A percentile compares a stretch with the other conserved stretches of the same genome.
phyloP scores from a whole-genome alignment of 768 basidiomycete species.

The Termitomyces eurrhizus region DNA sequence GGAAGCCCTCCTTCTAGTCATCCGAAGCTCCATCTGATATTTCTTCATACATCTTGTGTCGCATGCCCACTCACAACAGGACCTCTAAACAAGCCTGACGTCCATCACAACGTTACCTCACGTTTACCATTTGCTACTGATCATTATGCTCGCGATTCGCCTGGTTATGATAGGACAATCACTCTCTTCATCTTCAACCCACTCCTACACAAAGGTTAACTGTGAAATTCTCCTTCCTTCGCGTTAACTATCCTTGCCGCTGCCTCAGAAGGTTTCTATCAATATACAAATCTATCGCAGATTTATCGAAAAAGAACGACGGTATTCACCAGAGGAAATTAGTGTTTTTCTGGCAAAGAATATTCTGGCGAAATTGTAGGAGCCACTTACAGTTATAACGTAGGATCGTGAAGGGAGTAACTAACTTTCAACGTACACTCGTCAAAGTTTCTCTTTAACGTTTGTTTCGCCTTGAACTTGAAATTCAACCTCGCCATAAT shows the following conservation, averaged over 20 bases:
- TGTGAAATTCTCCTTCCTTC: conserved; percentile 10
- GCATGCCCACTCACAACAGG: not conserved
- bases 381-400: not conserved
- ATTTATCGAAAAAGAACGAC: conserved; percentile 15
- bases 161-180: not conserved
- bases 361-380: not conserved
- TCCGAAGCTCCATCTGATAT: not conserved
- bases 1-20: not conserved
- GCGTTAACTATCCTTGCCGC: conserved; percentile 3
- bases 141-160: not conserved
- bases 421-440: conserved; percentile 16
- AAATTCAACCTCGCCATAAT: no score
- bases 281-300: conserved; percentile 7
- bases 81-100: not conserved
- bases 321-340: conserved; percentile 24
- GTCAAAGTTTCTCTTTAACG: conserved; percentile 22
- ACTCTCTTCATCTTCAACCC: no score
- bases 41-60: not conserved
- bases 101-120: not conserved
- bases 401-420: conserved; percentile 23
- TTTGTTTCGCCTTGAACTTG: not conserved
- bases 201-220: not conserved
- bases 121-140: not conserved
- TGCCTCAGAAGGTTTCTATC: conserved; percentile 4
- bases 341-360: not conserved